These are phyloP conservation scores for Cicer arietinum DNA, from an alignment of 306 rosid genomes.

Conservation along the genomic window DNA sequence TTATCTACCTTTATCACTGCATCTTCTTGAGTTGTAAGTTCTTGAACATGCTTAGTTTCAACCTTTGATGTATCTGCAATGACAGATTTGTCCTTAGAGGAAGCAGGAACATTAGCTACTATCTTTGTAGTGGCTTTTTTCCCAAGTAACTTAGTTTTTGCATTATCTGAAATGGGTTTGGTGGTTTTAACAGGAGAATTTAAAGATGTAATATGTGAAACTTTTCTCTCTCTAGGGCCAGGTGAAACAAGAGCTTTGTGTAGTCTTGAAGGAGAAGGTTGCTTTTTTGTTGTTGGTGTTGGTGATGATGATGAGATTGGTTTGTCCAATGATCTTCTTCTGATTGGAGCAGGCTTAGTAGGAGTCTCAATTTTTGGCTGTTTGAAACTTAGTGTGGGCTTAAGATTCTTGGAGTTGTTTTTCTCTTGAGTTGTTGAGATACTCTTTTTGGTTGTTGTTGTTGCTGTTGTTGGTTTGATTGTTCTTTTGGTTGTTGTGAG, in stretches of 20 bases:
- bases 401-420: constrained; percentile 72
- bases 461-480: constrained; percentile 42
- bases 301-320: constrained; percentile 61
- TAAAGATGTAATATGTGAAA: constrained; percentile 22
- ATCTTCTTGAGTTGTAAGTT: constrained; percentile 35
- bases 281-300: constrained; percentile 33
- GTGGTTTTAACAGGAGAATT: constrained; percentile 34
- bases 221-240: constrained; percentile 52
- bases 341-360: constrained; percentile 43
- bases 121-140: constrained; percentile 38
- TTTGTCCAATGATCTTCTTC: constrained; percentile 86
- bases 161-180: constrained; percentile 37
- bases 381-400: constrained; percentile 58
- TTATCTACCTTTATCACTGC: constrained; percentile 37
- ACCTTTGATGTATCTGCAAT: background rate
- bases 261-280: constrained; percentile 56
- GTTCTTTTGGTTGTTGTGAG: constrained; percentile 46
- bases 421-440: constrained; percentile 40
- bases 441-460: constrained; percentile 24
- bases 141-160: constrained; percentile 18
- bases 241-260: constrained; percentile 65
- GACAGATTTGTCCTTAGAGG: constrained; percentile 19
- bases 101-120: constrained; percentile 29
- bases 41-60: constrained; percentile 43
- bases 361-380: constrained; percentile 35